Evolutionary conservation across 495 filamentous ascomycete genomes (phyloP), one percentile per base, ranked within the genome.

Genomic region (Talaromyces liani): DNA sequence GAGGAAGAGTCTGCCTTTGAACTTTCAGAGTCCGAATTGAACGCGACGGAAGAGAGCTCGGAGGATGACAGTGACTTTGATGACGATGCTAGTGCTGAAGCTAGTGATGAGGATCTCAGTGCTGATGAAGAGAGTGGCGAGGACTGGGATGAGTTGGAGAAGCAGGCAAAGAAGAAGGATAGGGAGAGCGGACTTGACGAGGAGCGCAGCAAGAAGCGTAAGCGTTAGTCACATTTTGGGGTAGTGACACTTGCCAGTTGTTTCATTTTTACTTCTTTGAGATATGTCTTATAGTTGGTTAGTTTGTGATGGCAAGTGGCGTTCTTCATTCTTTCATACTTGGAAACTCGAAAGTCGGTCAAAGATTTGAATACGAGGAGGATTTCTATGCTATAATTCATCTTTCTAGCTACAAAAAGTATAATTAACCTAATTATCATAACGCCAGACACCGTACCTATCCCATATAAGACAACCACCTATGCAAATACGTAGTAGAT

Each of bases 21-120:
- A 77, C 87, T 94, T 55, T 84, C 80, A 27, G 93, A 95, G 63
- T 88, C 85, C 8, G 94, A 96, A 66, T 74, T 96, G 29, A 92
- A 87, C 47, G 86, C 85, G 56, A 87, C 82, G 3, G 90, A 90
- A 59, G 91, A 91, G 72, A 91, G 87, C 25, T 90, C 85, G 55
- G 91, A 92, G 69, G 93, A 95, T 47, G 94, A 93, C 45, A 91
- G 87, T 24, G 93, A 97, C 20, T 98, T 92, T 71, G 93, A 97
- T 73, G 92, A 92, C 65, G 89, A 96, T 73, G 92, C 91, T 2
- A 91, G 87, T 45, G 91, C 85, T 2, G 90, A 91, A 45, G 88
- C 82, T 12, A 88, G 84, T 66, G 85, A 85, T 1, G 85, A 91
- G 62, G 89, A 85, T 20, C 87, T 89, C 65, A 89, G 85, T 59